Percentiles rank a stretch among this genome's conserved stretches.
Evolutionary conservation across 1,139 yeast genomes (phyloP).

Genomic region (Yamadazyma triangularis): DNA sequence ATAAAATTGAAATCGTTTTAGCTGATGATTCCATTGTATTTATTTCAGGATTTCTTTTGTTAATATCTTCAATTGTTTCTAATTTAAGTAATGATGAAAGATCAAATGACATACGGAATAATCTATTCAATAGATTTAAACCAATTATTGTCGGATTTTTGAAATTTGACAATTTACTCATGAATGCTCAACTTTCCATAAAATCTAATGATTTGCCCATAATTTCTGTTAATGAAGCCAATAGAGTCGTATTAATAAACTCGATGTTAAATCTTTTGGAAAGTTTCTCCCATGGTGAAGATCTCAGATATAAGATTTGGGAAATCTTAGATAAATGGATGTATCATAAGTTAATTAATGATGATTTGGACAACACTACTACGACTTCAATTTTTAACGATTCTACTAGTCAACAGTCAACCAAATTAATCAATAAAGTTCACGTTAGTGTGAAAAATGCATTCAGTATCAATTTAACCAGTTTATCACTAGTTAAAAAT

Average conservation of each 20-base stretch:
- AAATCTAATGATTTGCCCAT: constrained; percentile 21
- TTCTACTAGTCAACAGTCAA: constrained; percentile 1
- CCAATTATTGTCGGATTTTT: constrained; percentile 36
- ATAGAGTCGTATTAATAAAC: constrained; percentile 32
- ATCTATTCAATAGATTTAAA: constrained; percentile 30
- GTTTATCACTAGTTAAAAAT: constrained; percentile 56
- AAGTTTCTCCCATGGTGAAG: constrained; percentile 43
- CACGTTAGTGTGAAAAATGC: constrained; percentile 29
- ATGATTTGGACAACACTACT: constrained; percentile 3
- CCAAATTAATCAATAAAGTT: constrained; percentile 18
- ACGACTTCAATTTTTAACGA: background rate
- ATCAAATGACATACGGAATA: constrained; percentile 24
- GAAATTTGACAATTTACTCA: constrained; percentile 37
- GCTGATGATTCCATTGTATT: constrained; percentile 81
- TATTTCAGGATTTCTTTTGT: constrained; percentile 62
- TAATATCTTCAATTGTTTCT: constrained; percentile 32
- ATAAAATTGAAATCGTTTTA: constrained; percentile 44
- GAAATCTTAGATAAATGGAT: constrained; percentile 68
- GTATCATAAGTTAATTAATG: constrained; percentile 35
- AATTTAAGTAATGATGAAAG: constrained; percentile 25
- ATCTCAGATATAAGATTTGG: constrained; percentile 58
- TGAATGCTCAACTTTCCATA: constrained; percentile 11
- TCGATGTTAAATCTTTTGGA: constrained; percentile 40
- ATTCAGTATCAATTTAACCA: constrained; percentile 28
- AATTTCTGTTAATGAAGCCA: constrained; percentile 26